Evolutionary conservation across 768 basidiomycete genomes (phyloP), one percentile per base, ranked within the genome.

Genomic region (Tulasnella calospora): DNA sequence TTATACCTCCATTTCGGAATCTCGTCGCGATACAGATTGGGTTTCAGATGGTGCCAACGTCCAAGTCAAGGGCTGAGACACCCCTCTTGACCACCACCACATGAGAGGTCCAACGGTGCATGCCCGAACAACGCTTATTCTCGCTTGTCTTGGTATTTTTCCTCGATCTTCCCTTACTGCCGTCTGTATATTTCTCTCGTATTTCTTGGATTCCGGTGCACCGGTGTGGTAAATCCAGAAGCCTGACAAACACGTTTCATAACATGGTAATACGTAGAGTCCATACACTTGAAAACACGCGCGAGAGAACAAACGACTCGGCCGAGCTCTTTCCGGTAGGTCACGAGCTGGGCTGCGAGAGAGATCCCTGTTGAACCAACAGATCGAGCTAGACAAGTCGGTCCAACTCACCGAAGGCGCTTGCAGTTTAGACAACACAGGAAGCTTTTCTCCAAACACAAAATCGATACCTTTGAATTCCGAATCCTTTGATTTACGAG

Each of bases 41-140:
- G 21, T 72, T 72, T 17, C 71, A 72, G 36, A 72, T 72, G 71
- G 71, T 72, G 13, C 71, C 71, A 13, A 72, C 71, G 9, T 38
- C 71, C 30, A 67, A 67, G 33, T 67, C 61, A 13, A 67, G 61
- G 12, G 33, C 61, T 3, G 12, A 67, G 0, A 67, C 33, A 67
- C 61, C 61, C 17, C 61, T 67, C 61, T 35, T 67, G 61, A 67
- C 61, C 27, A 30, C 61, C 27, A 30, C 30, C 8, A 67, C 61
- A 27, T 67, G 61, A 67, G 61, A 19, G 27, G 30, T 13, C 41
- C 44, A 19, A 19, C 44, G 3, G 10, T 44, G 44, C 44, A 44
- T 15, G 44, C 17, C 44, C 44, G 44, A 44, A 44, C 17, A 17
- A 44, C 12, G 17, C 15, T n/a, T 23, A n/a, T 51, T 51, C 51